Percentiles rank a stretch among this genome's conserved stretches.
phyloP scores from a whole-genome alignment of 2,329 filamentous ascomycete species.

The Phialocephala subalpina region DNA sequence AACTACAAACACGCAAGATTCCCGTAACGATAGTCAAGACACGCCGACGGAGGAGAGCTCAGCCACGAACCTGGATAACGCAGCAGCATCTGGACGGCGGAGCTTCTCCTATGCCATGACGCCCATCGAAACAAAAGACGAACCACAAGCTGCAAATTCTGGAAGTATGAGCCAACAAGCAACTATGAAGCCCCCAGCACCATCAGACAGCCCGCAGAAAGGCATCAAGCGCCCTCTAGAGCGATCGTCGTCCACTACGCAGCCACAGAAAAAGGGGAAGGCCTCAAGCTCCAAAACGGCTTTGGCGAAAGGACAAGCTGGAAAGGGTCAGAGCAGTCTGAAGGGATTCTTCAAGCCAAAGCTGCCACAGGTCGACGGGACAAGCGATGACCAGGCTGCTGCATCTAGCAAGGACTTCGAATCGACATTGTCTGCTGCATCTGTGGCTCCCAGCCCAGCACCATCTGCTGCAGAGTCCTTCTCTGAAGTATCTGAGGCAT shows the following conservation, averaged over 20 bases:
- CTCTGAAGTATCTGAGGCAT: constrained; percentile 11
- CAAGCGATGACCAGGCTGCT: constrained; percentile 15
- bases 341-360: constrained; percentile 83
- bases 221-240: constrained; percentile 31
- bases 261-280: constrained; percentile 59
- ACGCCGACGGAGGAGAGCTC: constrained; percentile 21
- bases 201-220: constrained; percentile 22
- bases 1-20: not conserved
- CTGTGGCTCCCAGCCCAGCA: constrained; percentile 5
- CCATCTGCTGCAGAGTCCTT: not conserved
- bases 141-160: not conserved
- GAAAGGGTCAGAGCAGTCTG: constrained; percentile 52
- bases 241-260: constrained; percentile 18
- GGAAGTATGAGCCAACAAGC: constrained; percentile 14
- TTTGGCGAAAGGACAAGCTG: constrained; percentile 56
- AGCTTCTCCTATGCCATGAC: not conserved
- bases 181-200: not conserved
- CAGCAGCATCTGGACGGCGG: not conserved
- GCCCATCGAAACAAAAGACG: not conserved
- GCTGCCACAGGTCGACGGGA: constrained; percentile 32
- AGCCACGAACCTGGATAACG: constrained; percentile 1
- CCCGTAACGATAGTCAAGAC: not conserved
- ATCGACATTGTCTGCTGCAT: constrained; percentile 11
- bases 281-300: constrained; percentile 37
- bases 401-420: not conserved